Evolutionary conservation across 345 rosid genomes (phyloP), one percentile per base, ranked within the genome.

Genomic region (Anacardium occidentale): DNA sequence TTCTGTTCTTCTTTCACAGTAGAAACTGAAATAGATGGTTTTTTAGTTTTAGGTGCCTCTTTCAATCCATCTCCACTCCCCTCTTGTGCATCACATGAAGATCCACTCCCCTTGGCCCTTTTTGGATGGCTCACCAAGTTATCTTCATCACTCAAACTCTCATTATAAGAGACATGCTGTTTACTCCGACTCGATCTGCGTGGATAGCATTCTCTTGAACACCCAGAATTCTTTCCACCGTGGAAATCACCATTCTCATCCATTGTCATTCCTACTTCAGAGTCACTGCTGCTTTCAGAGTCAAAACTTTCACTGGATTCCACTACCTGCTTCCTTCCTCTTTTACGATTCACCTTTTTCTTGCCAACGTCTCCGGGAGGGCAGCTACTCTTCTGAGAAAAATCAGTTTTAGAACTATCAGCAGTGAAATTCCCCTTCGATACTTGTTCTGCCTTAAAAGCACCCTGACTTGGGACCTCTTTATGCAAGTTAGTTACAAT

Each of bases 111-210:
- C 78, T 80, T 82, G 9, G 78, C 72, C 77, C 66, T 80, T 69
- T 87, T 83, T 21, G 72, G 63, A 40, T 24, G 79, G 63, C 50
- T 76, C 45, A 64, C 70, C 21, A 70, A 68, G 22, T 73, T 82
- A 12, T 90, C 97, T 20, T 91, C 96, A 10, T 88, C 96, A 77
- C 91, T 90, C 71, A 76, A 9, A 75, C 83, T 86, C 78, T 88
- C 95, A 58, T 78, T 77, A 44, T 86, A 92, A 20, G 92, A 89
- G 74, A 94, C 89, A 54, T 77, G 76, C 71, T 82, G 92, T 81
- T 79, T 94, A 58, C 54, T 81, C 70, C 98, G 83, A 54, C 77
- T 84, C 50, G 97, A 94, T 84, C 93, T 85, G 70, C 98, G 84
- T 18, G 77, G 74, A 13, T 68, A 29, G 81, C 80, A 81, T 58